Percentiles rank a stretch among this genome's conserved stretches.
These are phyloP conservation scores for Petunia secreta DNA, from an alignment of 257 asterid species.

Conservation along the genomic window DNA sequence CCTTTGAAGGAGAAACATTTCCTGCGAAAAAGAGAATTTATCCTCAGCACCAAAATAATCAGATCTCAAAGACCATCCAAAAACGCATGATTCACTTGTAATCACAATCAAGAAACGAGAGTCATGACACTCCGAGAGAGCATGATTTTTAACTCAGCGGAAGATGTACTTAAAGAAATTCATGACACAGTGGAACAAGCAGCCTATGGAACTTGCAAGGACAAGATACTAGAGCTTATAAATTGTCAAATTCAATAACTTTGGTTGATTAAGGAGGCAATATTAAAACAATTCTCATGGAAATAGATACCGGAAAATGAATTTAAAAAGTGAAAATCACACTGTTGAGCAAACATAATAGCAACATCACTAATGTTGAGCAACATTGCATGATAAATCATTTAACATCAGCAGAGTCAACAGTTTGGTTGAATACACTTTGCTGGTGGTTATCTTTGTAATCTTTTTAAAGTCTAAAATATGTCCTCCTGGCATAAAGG, in stretches of 20 bases:
- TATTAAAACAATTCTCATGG: not conserved
- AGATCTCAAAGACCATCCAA: constrained; percentile 19
- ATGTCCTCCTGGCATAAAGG: not conserved
- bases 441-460: not conserved
- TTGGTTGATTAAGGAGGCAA: constrained; percentile 16
- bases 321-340: constrained; percentile 1
- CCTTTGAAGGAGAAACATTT: constrained; percentile 45
- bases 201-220: not conserved
- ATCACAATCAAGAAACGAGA: not conserved
- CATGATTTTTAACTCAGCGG: not conserved
- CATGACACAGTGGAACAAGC: not conserved
- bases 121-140: not conserved
- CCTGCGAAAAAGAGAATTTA: constrained; percentile 46
- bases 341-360: not conserved
- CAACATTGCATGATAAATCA: not conserved
- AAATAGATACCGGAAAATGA: constrained; percentile 2
- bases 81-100: not conserved
- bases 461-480: not conserved
- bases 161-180: not conserved
- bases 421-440: not conserved
- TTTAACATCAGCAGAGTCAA: not conserved
- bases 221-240: not conserved
- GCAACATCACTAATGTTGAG: not conserved
- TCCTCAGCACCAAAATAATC: not conserved
- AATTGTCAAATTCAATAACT: constrained; percentile 11